phyloP scores from a whole-genome alignment of 2,329 filamentous ascomycete species.

The Parastagonospora avenae region DNA sequence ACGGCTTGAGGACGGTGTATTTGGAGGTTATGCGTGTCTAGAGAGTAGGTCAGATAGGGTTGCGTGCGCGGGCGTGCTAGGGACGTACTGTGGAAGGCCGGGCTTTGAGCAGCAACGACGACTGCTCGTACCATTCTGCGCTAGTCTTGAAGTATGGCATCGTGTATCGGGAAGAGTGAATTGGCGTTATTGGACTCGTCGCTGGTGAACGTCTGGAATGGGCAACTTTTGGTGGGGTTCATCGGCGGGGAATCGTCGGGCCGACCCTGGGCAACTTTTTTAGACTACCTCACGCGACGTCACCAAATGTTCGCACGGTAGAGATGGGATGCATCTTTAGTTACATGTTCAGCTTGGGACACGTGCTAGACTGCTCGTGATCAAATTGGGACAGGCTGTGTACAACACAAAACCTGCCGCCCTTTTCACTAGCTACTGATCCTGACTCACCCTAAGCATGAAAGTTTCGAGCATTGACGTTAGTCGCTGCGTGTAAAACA shows the following conservation, averaged over 20 bases:
- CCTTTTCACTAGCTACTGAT: no score
- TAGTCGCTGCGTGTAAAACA: no score
- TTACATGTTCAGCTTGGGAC: no score
- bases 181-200: not conserved
- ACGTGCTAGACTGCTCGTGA: no score
- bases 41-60: constrained; percentile 11
- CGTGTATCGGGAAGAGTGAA: constrained; percentile 16
- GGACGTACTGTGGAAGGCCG: constrained; percentile 77
- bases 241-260: constrained; percentile 15
- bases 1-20: constrained; percentile 72
- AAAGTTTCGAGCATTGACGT: no score
- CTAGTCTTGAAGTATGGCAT: constrained; percentile 85
- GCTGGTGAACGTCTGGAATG: constrained; percentile 12
- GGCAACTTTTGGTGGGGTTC: constrained; percentile 39
- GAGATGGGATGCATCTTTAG: not conserved
- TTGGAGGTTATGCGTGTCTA: constrained; percentile 91
- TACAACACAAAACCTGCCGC: no score
- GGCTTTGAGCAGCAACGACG: constrained; percentile 81
- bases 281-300: not conserved
- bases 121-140: constrained; percentile 91
- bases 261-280: constrained; percentile 1
- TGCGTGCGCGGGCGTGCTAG: constrained; percentile 8
- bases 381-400: no score
- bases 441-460: no score
- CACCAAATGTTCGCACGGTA: not conserved